Percentiles rank a stretch among this genome's conserved stretches.
phyloP scores from a whole-genome alignment of 2,329 filamentous ascomycete species.

The Nemania bipapillata region DNA sequence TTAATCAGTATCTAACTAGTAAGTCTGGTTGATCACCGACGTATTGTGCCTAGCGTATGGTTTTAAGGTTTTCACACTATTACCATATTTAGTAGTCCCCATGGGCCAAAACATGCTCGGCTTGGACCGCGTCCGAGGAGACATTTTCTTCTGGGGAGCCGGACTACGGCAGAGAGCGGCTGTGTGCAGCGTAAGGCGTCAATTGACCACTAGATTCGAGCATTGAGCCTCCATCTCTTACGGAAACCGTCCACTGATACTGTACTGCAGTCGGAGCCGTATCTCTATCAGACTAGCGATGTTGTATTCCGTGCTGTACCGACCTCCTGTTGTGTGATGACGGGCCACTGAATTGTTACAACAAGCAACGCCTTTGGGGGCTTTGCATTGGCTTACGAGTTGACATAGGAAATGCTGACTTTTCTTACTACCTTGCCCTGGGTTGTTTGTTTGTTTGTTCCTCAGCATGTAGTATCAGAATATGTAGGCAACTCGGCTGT shows the following conservation, averaged over 20 bases:
- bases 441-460: background rate
- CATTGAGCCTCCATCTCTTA: slow-evolving; percentile 24
- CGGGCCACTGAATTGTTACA: background rate
- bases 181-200: slow-evolving; percentile 22
- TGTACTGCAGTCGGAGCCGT: background rate
- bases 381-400: slow-evolving; percentile 5
- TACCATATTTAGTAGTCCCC: slow-evolving; percentile 16
- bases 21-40: slow-evolving; percentile 20
- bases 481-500: slow-evolving; percentile 14
- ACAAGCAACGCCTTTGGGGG: background rate
- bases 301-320: slow-evolving; percentile 26
- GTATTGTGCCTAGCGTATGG: slow-evolving; percentile 8
- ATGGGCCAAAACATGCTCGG: slow-evolving; percentile 25
- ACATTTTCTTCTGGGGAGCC: slow-evolving; percentile 23
- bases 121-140: slow-evolving; percentile 27
- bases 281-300: slow-evolving; percentile 13
- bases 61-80: slow-evolving; percentile 24
- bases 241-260: slow-evolving; percentile 1
- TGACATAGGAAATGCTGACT: background rate
- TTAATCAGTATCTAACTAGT: background rate
- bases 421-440: background rate
- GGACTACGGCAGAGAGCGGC: slow-evolving; percentile 21
- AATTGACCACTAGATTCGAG: slow-evolving; percentile 27
- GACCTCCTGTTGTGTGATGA: background rate
- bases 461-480: background rate